phyloP scores from a whole-genome alignment of 2,329 filamentous ascomycete genomes.

The Scorias spongiosa region DNA sequence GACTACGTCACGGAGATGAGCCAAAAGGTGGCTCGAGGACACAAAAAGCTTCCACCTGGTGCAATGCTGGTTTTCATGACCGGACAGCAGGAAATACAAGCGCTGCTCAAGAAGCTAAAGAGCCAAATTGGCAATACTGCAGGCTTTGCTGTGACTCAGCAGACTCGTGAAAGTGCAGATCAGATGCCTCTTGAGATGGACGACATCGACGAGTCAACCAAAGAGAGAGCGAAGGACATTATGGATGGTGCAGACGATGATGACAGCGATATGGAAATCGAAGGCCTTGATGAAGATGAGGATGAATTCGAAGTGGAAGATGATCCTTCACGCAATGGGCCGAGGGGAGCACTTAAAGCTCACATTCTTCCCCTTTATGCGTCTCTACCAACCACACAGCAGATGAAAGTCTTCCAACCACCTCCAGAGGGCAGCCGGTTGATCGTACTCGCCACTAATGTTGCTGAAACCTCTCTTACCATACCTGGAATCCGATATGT shows the following conservation, averaged over 20 bases:
- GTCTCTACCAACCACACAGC: slow-evolving; percentile 75
- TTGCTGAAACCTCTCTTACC: slow-evolving; percentile 91
- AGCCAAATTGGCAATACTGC: slow-evolving; percentile 44
- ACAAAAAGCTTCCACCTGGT: slow-evolving; percentile 77
- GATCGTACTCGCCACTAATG: slow-evolving; percentile 86
- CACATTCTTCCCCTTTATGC: slow-evolving; percentile 92
- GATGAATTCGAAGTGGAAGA: slow-evolving; percentile 37
- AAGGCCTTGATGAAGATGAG: slow-evolving; percentile 42
- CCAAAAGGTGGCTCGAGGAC: slow-evolving; percentile 71
- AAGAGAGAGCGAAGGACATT: slow-evolving; percentile 23
- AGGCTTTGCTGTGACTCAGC: slow-evolving; percentile 5
- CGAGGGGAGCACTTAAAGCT: slow-evolving; percentile 47
- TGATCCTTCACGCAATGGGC: slow-evolving; percentile 41
- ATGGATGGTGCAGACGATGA: slow-evolving; percentile 29
- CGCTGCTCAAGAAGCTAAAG: slow-evolving; percentile 66
- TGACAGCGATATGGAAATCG: slow-evolving; percentile 44
- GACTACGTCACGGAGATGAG: slow-evolving; percentile 89
- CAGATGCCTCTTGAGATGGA: slow-evolving; percentile 59
- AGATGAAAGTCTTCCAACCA: slow-evolving; percentile 78
- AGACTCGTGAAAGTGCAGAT: slow-evolving; percentile 3
- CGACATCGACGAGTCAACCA: slow-evolving; percentile 63
- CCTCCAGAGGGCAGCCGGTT: slow-evolving; percentile 63
- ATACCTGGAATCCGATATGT: slow-evolving; percentile 93
- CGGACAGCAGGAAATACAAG: slow-evolving; percentile 77
- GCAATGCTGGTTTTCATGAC: slow-evolving; percentile 91